Percentiles rank a stretch among this genome's conserved stretches.
phyloP scores from a whole-genome alignment of 495 filamentous ascomycete species.

The Aspergillus haitiensis region DNA sequence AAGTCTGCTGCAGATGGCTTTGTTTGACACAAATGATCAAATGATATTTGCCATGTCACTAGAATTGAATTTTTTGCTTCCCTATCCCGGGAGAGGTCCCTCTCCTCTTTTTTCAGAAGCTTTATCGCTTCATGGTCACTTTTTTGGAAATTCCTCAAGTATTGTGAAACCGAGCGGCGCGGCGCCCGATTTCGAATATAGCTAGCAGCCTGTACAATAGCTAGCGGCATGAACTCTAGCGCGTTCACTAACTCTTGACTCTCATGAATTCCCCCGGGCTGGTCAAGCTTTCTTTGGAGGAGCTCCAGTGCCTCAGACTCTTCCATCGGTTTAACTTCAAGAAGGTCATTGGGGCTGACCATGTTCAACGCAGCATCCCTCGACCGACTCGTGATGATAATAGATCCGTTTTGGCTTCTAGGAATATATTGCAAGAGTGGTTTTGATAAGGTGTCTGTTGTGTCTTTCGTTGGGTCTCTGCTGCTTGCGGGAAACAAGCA shows the following conservation, averaged over 20 bases:
- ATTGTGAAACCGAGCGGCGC: constrained; percentile 30
- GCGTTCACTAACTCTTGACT: constrained; percentile 14
- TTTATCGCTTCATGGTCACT: constrained; percentile 33
- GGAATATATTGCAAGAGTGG: constrained; percentile 39
- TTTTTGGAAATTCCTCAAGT: constrained; percentile 37
- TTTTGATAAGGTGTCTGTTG: background rate
- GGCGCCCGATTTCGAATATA: constrained; percentile 41
- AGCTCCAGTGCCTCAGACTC: constrained; percentile 33
- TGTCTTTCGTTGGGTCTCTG: too few species aligned
- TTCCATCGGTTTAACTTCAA: constrained; percentile 39
- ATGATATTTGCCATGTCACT: constrained; percentile 51
- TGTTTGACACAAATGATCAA: constrained; percentile 39
- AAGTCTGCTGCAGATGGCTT: constrained; percentile 38
- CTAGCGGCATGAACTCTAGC: constrained; percentile 51
- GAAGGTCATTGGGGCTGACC: constrained; percentile 37
- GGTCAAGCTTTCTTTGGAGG: constrained; percentile 40
- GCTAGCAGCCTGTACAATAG: constrained; percentile 50
- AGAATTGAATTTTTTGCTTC: constrained; percentile 40
- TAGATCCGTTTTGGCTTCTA: constrained; percentile 37
- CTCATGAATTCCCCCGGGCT: background rate
- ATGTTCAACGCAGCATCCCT: constrained; percentile 24
- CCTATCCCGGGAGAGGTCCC: constrained; percentile 37
- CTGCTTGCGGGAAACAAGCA: background rate
- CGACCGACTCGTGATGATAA: constrained; percentile 42
- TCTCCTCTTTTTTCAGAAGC: constrained; percentile 40